Conservation (phyloP, 108 stramenopile genomes). For the Bacterosira constricta region DNA sequence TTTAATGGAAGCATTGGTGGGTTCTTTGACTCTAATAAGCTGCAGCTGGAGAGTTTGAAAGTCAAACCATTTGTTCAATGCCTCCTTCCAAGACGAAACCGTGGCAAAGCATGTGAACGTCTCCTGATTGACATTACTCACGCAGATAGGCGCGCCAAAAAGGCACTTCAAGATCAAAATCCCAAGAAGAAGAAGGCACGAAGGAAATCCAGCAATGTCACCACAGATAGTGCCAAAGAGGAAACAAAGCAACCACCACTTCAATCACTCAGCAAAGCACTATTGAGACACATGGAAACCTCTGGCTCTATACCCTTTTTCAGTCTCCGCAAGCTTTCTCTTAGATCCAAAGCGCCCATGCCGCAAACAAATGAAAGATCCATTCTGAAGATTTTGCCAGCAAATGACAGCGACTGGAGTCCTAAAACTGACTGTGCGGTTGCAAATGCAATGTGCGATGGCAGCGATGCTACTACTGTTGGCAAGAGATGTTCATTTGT, state of each 20-base stretch:
- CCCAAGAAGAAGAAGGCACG: background rate
- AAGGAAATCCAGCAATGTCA: background rate
- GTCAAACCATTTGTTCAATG: constrained; percentile 19
- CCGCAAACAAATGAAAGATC: constrained; percentile 50
- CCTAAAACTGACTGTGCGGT: constrained; percentile 71
- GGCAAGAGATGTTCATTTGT: constrained; percentile 76
- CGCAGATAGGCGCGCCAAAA: constrained; percentile 29
- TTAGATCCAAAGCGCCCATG: constrained; percentile 68
- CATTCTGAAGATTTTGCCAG: constrained; percentile 60
- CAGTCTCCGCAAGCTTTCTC: constrained; percentile 62
- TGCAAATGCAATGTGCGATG: constrained; percentile 68
- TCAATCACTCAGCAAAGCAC: constrained; percentile 20
- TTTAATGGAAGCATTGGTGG: constrained; percentile 27
- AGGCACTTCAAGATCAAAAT: constrained; percentile 1
- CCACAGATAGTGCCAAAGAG: constrained; percentile 15
- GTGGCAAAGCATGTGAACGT: constrained; percentile 84
- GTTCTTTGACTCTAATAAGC: background rate
- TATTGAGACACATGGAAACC: constrained; percentile 7
- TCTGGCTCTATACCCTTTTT: constrained; percentile 71
- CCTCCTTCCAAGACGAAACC: constrained; percentile 64
- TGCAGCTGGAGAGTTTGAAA: constrained; percentile 1
- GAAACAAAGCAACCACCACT: constrained; percentile 26
- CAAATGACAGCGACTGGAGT: constrained; percentile 67
- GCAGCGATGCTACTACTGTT: background rate
- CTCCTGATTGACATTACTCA: constrained; percentile 75